A percentile compares a stretch with the other conserved stretches of the same genome.
Conservation (phyloP, 306 rosid genomes). For the Rubus parviflorus region DNA sequence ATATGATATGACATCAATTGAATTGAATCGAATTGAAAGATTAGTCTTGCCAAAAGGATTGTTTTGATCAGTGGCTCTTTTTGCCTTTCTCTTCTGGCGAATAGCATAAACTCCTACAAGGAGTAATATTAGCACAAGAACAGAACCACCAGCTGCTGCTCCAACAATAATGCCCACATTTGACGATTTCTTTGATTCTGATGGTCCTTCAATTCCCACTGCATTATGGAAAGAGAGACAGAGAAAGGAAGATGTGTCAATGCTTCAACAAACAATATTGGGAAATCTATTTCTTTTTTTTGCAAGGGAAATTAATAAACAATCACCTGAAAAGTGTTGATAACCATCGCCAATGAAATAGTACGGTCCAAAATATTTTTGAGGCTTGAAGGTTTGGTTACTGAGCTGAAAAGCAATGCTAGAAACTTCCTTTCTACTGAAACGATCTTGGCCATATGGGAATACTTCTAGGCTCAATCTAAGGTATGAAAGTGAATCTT, state of each 20-base stretch:
- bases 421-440: constrained; percentile 44
- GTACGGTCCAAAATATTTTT: constrained; percentile 47
- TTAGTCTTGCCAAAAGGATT: constrained; percentile 41
- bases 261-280: too few relatives aligned
- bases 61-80: constrained; percentile 34
- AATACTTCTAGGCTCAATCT: constrained; percentile 40
- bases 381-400: constrained; percentile 51
- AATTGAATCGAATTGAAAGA: background rate
- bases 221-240: constrained; percentile 3
- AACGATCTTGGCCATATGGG: constrained; percentile 42
- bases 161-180: constrained; percentile 51
- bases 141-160: constrained; percentile 57
- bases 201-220: constrained; percentile 1
- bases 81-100: constrained; percentile 48
- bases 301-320: background rate
- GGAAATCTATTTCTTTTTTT: background rate
- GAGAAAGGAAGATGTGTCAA: constrained; percentile 3
- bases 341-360: constrained; percentile 7
- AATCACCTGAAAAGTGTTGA: constrained; percentile 9
- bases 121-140: constrained; percentile 44
- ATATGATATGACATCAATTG: background rate
- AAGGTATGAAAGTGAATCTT: constrained; percentile 35
- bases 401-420: constrained; percentile 47
- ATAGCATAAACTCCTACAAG: constrained; percentile 52
- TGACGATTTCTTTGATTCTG: constrained; percentile 18